These are phyloP conservation scores for Pholiota adiposa DNA, from an alignment of 1,284 basidiomycete genomes.

Conservation along the genomic window DNA sequence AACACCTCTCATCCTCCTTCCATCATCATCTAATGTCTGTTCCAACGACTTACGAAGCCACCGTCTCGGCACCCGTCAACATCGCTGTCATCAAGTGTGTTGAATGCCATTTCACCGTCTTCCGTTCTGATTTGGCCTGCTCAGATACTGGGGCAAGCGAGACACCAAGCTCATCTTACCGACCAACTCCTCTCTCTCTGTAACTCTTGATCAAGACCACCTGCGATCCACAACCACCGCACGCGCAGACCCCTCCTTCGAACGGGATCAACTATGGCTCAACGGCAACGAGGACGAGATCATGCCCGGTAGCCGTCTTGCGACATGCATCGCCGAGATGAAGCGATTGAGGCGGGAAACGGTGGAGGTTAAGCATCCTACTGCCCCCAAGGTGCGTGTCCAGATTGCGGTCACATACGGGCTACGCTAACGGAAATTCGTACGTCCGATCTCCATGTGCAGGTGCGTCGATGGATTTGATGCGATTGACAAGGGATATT, in stretches of 20 bases:
- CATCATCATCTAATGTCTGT: slow-evolving; percentile 46
- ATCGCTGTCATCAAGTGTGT: slow-evolving; percentile 95
- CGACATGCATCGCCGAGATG: slow-evolving; percentile 90
- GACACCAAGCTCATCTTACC: slow-evolving; percentile 95
- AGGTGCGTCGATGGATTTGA: background rate
- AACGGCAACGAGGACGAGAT: slow-evolving; percentile 93
- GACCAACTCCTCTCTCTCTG: slow-evolving; percentile 96
- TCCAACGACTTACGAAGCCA: slow-evolving; percentile 75
- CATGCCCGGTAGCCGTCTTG: slow-evolving; percentile 79
- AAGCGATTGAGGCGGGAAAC: slow-evolving; percentile 73
- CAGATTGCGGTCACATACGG: slow-evolving; percentile 3
- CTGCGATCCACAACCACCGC: slow-evolving; percentile 94
- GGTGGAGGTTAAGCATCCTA: slow-evolving; percentile 72
- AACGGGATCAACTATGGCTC: slow-evolving; percentile 87
- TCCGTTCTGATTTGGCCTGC: slow-evolving; percentile 1
- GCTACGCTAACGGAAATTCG: background rate
- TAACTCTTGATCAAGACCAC: slow-evolving; percentile 97
- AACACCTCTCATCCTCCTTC: slow-evolving; percentile 12
- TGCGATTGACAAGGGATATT: background rate
- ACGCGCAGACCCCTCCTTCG: slow-evolving; percentile 80
- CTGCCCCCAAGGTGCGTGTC: slow-evolving; percentile 66
- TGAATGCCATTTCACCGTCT: background rate
- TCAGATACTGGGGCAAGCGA: slow-evolving; percentile 97
- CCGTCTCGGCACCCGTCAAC: slow-evolving; percentile 93
- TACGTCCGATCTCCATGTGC: background rate